phyloP scores from a whole-genome alignment of 164 flowering plant species.

The Cinnamomum micranthum region DNA sequence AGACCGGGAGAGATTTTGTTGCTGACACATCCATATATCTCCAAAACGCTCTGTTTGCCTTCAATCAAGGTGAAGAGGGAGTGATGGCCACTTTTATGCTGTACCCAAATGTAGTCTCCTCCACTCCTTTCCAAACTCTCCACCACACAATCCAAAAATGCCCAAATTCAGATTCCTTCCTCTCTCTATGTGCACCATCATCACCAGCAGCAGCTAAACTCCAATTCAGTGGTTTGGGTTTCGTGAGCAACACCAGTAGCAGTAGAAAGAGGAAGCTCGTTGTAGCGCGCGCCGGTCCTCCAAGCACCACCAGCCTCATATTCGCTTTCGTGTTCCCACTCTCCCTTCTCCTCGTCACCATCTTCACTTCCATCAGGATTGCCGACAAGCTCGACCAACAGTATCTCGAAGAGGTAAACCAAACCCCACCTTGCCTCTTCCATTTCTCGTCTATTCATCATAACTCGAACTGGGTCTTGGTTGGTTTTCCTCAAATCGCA shows the following conservation, averaged over 20 bases:
- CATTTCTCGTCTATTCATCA: background rate
- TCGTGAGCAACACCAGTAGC: background rate
- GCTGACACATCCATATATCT: too few species aligned
- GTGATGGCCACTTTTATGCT: background rate
- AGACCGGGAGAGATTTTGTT: too few species aligned
- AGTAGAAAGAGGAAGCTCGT: slow-evolving; percentile 10
- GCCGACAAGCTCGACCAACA: slow-evolving; percentile 78
- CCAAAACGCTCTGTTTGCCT: too few species aligned
- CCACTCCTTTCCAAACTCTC: background rate
- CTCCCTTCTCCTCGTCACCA: slow-evolving; percentile 62
- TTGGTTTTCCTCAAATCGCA: background rate
- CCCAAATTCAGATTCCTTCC: background rate
- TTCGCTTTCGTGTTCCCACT: slow-evolving; percentile 71
- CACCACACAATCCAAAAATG: background rate
- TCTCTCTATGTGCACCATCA: background rate
- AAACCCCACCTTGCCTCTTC: too few species aligned
- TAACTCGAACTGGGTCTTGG: background rate
- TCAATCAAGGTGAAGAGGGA: too few species aligned
- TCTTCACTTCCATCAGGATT: slow-evolving; percentile 60
- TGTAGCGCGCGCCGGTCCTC: slow-evolving; percentile 20
- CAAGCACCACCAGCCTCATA: slow-evolving; percentile 29
- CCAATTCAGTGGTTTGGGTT: background rate
- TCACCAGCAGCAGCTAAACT: background rate
- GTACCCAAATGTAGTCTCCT: background rate
- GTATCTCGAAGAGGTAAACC: slow-evolving; percentile 70